Percentiles rank a stretch among this genome's conserved stretches.
Conservation (phyloP, 2,329 filamentous ascomycete species). For the Pseudocercospora pini-densiflorae region DNA sequence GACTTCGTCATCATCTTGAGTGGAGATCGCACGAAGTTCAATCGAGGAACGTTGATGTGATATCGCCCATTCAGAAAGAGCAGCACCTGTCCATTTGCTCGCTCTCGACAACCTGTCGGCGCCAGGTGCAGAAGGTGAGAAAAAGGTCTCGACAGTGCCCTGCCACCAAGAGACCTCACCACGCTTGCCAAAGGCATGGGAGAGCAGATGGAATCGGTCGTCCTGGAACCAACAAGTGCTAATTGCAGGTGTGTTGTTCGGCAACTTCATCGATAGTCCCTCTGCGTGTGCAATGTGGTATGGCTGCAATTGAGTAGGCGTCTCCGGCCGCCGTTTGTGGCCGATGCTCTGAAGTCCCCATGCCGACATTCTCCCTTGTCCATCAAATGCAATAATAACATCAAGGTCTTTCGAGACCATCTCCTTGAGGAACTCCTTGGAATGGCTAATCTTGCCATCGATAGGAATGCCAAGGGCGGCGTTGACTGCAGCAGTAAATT, state of each 20-base stretch:
- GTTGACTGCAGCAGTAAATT: constrained; percentile 69
- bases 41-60: not conserved
- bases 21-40: constrained; percentile 1
- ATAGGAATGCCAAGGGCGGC: constrained; percentile 57
- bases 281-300: constrained; percentile 86
- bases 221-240: constrained; percentile 37
- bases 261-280: constrained; percentile 46
- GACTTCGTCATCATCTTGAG: constrained; percentile 9
- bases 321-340: constrained; percentile 60
- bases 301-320: constrained; percentile 60
- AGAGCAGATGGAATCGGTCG: constrained; percentile 57
- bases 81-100: constrained; percentile 12
- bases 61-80: constrained; percentile 3
- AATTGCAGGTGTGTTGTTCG: constrained; percentile 24
- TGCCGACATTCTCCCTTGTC: constrained; percentile 82
- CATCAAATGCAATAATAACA: constrained; percentile 83
- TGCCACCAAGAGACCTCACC: constrained; percentile 83
- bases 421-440: constrained; percentile 82
- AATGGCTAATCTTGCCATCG: constrained; percentile 63
- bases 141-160: constrained; percentile 75
- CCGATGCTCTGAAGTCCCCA: constrained; percentile 91
- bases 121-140: constrained; percentile 63
- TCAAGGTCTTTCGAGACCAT: constrained; percentile 85
- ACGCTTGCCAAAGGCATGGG: constrained; percentile 75
- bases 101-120: constrained; percentile 25